Base-by-base conservation (phyloP, 2,329 filamentous ascomycete genomes). In the Exophiala dermatitidis region DNA sequence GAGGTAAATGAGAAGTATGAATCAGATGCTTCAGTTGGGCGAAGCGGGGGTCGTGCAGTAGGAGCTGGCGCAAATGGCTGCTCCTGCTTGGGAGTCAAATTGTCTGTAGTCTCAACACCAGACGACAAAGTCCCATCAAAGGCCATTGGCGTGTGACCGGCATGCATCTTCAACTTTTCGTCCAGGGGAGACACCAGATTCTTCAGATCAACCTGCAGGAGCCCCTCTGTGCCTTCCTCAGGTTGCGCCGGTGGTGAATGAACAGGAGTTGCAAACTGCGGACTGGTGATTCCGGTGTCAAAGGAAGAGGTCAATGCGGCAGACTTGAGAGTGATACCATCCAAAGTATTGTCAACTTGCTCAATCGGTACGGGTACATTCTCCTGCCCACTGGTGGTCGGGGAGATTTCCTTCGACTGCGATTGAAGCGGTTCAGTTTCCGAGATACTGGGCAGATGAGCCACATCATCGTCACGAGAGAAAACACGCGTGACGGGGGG, bases 241-340 rank as follows among this genome's bases (percentile, higher is more conserved):
- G 57, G 53, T 28, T 33, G 32, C 40, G 60, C 57, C 12, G 66
- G 62, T 29, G 64, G 62, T 36, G 64, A 57, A 28, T 56, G 49
- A 10, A 54, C 53, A 46, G 65, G 63, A 19, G 67, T 65, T 8
- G 68, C 67, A 5, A 70, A 68, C 31, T 69, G 66, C 31, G 71
- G 70, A 31, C 71, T 72, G 58, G 72, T 69, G 49, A 74, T 68
- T 54, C 67, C 70, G 38, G 70, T 71, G 12, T 72, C 67, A 12
- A 75, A 66, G 49, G 68, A 69, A 3, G 71, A 72, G 29, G 68
- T 70, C 37, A 75, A 61, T 3, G 68, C 72, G 19, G 71, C 70
- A 2, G 72, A 74, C 52, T 74, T 75, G 46, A 75, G 65, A 4
- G 69, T 74, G 52, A 75, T 75, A 4, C 73, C 72, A 54, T 75